Conservation (phyloP, 768 basidiomycete species). For the Tylopilus balloui region DNA sequence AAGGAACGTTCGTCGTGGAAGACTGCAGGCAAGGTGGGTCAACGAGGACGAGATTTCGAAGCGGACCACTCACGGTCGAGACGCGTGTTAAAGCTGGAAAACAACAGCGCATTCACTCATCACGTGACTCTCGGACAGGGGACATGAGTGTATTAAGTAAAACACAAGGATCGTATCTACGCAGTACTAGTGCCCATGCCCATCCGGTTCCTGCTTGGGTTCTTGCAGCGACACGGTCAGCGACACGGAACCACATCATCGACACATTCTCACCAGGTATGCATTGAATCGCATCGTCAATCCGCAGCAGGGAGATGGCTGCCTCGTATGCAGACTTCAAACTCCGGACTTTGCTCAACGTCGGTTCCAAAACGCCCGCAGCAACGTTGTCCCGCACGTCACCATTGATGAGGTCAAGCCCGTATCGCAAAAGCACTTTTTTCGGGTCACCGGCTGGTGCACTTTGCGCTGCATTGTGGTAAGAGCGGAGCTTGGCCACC, state of each 20-base stretch:
- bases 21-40: constrained; percentile 3
- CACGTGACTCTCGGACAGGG: constrained; percentile 26
- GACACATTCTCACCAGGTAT: constrained; percentile 60
- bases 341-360: constrained; percentile 94
- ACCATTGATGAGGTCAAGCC: constrained; percentile 91
- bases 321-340: constrained; percentile 97
- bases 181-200: constrained; percentile 58
- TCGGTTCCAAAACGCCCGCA: constrained; percentile 93
- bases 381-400: constrained; percentile 92
- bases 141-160: too few species aligned
- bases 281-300: constrained; percentile 94
- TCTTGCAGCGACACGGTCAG: constrained; percentile 41
- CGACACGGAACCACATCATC: constrained; percentile 7
- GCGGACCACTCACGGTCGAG: constrained; percentile 10
- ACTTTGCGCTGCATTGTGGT: constrained; percentile 95
- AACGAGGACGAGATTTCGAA: constrained; percentile 20
- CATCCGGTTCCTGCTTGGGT: constrained; percentile 65
- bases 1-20: constrained; percentile 9
- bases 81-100: constrained; percentile 23
- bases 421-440: constrained; percentile 86
- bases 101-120: constrained; percentile 19
- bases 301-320: constrained; percentile 88
- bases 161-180: background rate
- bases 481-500: constrained; percentile 93
- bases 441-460: constrained; percentile 89